Conservation (phyloP, 495 filamentous ascomycete genomes). For the Hamigera avellanea region DNA sequence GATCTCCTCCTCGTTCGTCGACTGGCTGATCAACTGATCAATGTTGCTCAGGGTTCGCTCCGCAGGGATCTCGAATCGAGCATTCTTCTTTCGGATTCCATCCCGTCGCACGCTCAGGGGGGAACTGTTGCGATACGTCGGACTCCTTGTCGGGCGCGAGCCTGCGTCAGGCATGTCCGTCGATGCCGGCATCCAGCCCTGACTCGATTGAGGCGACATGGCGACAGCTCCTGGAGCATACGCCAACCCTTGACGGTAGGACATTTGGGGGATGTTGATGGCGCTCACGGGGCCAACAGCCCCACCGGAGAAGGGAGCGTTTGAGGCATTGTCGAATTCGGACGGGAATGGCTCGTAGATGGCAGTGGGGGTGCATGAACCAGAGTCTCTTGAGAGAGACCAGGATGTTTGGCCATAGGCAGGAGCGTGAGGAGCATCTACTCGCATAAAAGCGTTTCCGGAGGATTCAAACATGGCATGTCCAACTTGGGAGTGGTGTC, state of each 20-base stretch:
- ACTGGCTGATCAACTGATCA: constrained; percentile 80
- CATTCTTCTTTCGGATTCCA: constrained; percentile 98
- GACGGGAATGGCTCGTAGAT: constrained; percentile 53
- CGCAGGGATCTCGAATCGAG: constrained; percentile 91
- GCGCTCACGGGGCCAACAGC: constrained; percentile 38
- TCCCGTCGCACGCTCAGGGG: constrained; percentile 66
- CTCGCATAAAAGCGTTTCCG: constrained; percentile 41
- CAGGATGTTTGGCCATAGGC: constrained; percentile 39
- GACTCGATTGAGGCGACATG: constrained; percentile 50
- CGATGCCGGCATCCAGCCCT: constrained; percentile 50
- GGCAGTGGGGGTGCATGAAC: constrained; percentile 49
- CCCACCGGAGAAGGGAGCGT: constrained; percentile 41
- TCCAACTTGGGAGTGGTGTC: constrained; percentile 25
- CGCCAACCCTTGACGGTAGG: constrained; percentile 26
- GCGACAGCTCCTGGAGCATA: constrained; percentile 35
- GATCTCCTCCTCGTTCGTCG: constrained; percentile 83
- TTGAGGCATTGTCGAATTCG: constrained; percentile 46
- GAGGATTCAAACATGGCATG: constrained; percentile 25
- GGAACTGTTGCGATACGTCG: constrained; percentile 66
- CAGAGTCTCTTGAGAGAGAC: constrained; percentile 32
- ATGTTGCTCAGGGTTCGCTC: constrained; percentile 92
- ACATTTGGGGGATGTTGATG: constrained; percentile 35
- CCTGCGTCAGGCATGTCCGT: constrained; percentile 46
- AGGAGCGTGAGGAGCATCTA: constrained; percentile 40
- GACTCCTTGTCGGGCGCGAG: constrained; percentile 64